These are phyloP conservation scores for Meredithiella fracta DNA, from an alignment of 2,329 filamentous ascomycete species.

Conservation along the genomic window DNA sequence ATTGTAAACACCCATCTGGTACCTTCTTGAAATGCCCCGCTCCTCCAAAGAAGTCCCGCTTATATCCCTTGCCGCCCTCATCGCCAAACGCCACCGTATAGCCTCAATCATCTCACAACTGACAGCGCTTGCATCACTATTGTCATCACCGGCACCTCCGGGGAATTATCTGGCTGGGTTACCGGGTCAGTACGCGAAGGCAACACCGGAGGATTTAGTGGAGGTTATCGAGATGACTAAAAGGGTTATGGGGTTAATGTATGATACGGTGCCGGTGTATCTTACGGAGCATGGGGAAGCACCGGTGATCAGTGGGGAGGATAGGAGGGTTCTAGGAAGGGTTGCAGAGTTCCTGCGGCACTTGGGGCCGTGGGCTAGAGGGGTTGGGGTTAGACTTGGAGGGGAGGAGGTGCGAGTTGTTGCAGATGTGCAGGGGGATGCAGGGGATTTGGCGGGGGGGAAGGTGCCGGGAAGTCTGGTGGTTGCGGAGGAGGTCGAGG, in stretches of 20 bases:
- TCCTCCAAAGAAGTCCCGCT: not conserved
- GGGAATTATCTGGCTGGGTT: not conserved
- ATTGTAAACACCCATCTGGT: no score
- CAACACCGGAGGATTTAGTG: not conserved
- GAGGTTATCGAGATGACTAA: not conserved
- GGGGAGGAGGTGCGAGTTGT: not conserved
- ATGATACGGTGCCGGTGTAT: not conserved
- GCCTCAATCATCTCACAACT: not conserved
- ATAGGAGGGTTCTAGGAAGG: not conserved
- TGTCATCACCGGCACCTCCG: not conserved
- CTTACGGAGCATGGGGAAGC: not conserved
- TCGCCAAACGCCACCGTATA: not conserved
- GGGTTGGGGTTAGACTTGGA: not conserved
- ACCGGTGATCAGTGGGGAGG: not conserved
- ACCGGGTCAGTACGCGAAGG: not conserved
- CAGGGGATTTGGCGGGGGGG: conserved; percentile 4
- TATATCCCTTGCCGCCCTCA: not conserved
- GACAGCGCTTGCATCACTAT: not conserved
- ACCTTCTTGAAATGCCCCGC: no score
- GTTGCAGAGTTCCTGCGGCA: conserved; percentile 1
- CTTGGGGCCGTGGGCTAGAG: not conserved
- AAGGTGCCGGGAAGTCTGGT: conserved; percentile 9
- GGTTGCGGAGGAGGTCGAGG: conserved; percentile 1
- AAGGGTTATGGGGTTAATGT: not conserved
- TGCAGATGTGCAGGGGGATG: conserved; percentile 8